A percentile compares a stretch with the other conserved stretches of the same genome.
Evolutionary conservation across 2,329 filamentous ascomycete species (phyloP).

Genomic region (Arachnopeziza araneosa): DNA sequence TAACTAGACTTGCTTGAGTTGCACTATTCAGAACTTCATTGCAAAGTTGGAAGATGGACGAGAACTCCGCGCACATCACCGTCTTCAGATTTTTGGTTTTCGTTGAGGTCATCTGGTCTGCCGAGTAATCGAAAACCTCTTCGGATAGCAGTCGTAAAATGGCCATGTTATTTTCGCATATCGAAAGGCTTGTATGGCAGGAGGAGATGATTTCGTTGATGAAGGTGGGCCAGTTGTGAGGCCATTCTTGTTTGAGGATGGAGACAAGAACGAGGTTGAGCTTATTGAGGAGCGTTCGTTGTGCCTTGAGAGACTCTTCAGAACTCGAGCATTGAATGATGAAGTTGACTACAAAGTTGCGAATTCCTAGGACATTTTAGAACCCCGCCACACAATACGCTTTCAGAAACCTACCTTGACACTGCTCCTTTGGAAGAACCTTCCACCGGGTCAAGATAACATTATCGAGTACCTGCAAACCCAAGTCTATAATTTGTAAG

Average conservation of each 20-base stretch:
- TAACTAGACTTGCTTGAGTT: slow-evolving; percentile 81
- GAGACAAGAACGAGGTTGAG: slow-evolving; percentile 96
- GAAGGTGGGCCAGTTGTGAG: slow-evolving; percentile 98
- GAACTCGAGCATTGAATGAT: slow-evolving; percentile 91
- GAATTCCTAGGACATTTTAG: slow-evolving; percentile 63
- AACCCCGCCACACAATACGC: background rate
- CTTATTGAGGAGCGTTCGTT: slow-evolving; percentile 93
- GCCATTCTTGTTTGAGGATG: slow-evolving; percentile 98
- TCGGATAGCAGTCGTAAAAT: slow-evolving; percentile 93
- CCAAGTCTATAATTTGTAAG: slow-evolving; percentile 60
- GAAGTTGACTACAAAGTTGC: slow-evolving; percentile 98
- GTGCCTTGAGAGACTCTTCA: slow-evolving; percentile 77
- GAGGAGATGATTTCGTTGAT: slow-evolving; percentile 99
- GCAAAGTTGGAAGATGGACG: slow-evolving; percentile 95
- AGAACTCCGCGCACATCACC: slow-evolving; percentile 98
- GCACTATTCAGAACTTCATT: slow-evolving; percentile 91
- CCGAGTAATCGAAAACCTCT: slow-evolving; percentile 98
- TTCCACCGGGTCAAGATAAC: slow-evolving; percentile 99
- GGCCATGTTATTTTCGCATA: slow-evolving; percentile 99
- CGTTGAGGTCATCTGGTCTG: slow-evolving; percentile 97
- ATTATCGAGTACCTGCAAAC: slow-evolving; percentile 93
- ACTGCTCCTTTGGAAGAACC: slow-evolving; percentile 91
- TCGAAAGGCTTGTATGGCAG: slow-evolving; percentile 89
- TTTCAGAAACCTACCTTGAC: slow-evolving; percentile 58
- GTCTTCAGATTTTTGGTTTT: slow-evolving; percentile 97